Percentiles rank a stretch among this genome's conserved stretches.
Conservation (phyloP, 176 grass and related monocot species). For the Echinochloa phyllopogon region DNA sequence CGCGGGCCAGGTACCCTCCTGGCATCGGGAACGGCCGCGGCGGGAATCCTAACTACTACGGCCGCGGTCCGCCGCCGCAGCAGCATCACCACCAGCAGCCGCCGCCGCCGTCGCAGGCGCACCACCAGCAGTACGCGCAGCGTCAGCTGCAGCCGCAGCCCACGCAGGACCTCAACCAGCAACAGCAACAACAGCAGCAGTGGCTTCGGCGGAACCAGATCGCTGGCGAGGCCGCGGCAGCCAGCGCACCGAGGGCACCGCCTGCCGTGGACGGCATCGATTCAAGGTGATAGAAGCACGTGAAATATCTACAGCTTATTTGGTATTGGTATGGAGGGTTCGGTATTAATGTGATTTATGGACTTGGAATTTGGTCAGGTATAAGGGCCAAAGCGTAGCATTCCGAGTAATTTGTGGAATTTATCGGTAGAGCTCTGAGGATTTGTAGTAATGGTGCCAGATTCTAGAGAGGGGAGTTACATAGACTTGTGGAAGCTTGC, state of each 20-base stretch:
- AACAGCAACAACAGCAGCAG: constrained; percentile 60
- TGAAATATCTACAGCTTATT: neutral
- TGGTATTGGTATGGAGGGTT: neutral
- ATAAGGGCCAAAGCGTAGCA: neutral
- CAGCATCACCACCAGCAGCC: constrained; percentile 47
- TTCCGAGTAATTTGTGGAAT: neutral
- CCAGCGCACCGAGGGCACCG: constrained; percentile 29
- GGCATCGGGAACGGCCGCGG: constrained; percentile 72
- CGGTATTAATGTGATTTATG: constrained; percentile 19
- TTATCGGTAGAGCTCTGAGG: neutral
- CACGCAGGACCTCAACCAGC: constrained; percentile 42
- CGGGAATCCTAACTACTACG: constrained; percentile 66
- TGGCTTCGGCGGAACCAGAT: constrained; percentile 65
- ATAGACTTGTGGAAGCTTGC: neutral
- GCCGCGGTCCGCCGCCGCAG: constrained; percentile 54
- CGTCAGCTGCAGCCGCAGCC: constrained; percentile 44
- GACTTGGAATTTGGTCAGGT: neutral
- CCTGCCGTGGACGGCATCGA: constrained; percentile 47
- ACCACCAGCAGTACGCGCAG: constrained; percentile 62
- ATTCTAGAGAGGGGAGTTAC: neutral
- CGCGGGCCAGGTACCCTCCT: constrained; percentile 65
- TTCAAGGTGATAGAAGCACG: constrained; percentile 53
- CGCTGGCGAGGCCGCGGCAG: constrained; percentile 41
- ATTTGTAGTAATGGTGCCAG: neutral
- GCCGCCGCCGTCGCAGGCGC: constrained; percentile 36